Base-by-base conservation (phyloP, 768 basidiomycete species). In the Psilocybe azurescens region DNA sequence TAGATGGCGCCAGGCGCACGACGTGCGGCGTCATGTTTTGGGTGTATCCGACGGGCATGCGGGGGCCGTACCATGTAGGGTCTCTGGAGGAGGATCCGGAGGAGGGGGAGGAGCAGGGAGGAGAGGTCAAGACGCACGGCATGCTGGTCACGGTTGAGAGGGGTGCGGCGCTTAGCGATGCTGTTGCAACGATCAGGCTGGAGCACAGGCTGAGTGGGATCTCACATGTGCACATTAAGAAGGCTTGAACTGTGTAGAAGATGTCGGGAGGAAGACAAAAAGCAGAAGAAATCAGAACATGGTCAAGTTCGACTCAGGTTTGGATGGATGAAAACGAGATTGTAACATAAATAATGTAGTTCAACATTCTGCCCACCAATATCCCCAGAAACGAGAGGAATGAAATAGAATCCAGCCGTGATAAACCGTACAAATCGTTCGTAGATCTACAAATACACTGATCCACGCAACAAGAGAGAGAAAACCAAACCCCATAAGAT, bases 41-140 rank as follows among this genome's bases (percentile, higher is more conserved):
- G 64, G 11, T 61, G 28, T 65, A 65, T 20, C 60, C 64, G n/a
- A 61, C 64, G 3, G 64, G 63, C 51, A 36, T 58, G 55, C 48
- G 51, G 20, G 63, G 63, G 49, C 63, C 63, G 13, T 65, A 46
- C 36, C 60, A 59, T 58, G 30, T 4, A 13, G 50, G 29, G 13
- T 44, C 41, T 44, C 14, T 44, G n/a, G 41, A 44, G 14, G 7
- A 44, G 4, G 14, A 44, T 44, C 14, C 29, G 9, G 7, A 16
- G 11, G 48, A 33, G n/a, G 44, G 13, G n/a, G 60, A 47, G 18
- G 33, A 36, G 33, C 7, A 36, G 3, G 11, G 11, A 5, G 33
- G 33, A 11, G 52, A 54, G 11, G 52, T 61, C 20, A 47, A 53
- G 54, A 14, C 46, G 14, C 61, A 62, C n/a, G 61, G 61, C 6